A percentile compares a stretch with the other conserved stretches of the same genome.
These are phyloP conservation scores for Astrephomene gubernaculifera DNA, from an alignment of 139 green algal species.

Conservation along the genomic window DNA sequence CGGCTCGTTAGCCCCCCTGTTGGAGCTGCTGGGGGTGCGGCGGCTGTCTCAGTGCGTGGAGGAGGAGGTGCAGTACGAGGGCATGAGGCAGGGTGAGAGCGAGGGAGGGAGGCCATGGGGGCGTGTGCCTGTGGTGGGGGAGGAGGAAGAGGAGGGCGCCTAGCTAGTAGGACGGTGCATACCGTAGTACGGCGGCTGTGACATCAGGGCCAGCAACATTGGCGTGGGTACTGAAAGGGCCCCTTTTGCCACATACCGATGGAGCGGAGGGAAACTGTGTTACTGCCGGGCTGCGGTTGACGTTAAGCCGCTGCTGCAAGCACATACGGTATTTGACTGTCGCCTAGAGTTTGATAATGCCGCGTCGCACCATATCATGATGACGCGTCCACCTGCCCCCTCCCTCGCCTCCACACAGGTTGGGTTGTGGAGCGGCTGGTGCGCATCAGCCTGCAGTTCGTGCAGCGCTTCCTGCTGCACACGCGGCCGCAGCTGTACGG, in stretches of 20 bases:
- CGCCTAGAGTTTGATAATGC: too few species aligned
- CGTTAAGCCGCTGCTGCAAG: too few species aligned
- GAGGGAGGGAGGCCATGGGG: not conserved
- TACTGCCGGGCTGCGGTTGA: too few species aligned
- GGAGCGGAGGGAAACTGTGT: too few species aligned
- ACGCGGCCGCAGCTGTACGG: not conserved
- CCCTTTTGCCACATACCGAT: too few species aligned
- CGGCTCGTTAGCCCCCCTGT: not conserved
- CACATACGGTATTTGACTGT: too few species aligned
- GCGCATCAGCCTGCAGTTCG: slow-evolving; percentile 12
- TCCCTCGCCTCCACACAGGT: not conserved
- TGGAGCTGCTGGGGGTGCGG: slow-evolving; percentile 17
- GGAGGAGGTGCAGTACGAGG: not conserved
- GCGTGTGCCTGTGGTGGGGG: not conserved
- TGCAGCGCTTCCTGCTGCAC: slow-evolving; percentile 19
- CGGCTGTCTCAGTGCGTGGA: not conserved
- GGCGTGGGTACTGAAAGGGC: too few species aligned
- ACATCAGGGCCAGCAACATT: too few species aligned
- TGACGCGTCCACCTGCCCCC: not conserved
- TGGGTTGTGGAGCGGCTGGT: slow-evolving; percentile 17
- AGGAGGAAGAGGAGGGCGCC: too few species aligned
- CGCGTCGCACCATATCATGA: too few species aligned
- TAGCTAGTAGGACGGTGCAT: too few species aligned
- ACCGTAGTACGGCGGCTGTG: too few species aligned
- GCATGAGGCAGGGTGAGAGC: not conserved